Evolutionary conservation across 2,329 filamentous ascomycete species (phyloP).

Genomic region (Colletotrichum salicis): DNA sequence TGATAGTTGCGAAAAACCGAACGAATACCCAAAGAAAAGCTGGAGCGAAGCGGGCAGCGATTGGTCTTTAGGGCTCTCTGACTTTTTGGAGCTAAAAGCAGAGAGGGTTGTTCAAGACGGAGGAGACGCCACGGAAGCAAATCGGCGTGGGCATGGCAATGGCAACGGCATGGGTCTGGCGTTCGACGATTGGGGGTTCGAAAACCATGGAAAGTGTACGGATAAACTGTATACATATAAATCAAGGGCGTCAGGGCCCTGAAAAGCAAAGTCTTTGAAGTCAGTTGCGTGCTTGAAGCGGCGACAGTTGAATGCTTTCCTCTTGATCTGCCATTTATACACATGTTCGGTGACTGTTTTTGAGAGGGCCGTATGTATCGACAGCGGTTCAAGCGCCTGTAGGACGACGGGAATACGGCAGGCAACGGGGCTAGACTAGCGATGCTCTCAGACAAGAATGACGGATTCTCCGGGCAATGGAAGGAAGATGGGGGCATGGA

Average conservation of each 20-base stretch:
- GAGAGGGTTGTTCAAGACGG: background rate
- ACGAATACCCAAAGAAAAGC: background rate
- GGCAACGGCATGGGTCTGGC: constrained; percentile 18
- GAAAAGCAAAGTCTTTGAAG: background rate
- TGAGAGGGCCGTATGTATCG: too few relatives aligned
- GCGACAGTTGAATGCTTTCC: too few relatives aligned
- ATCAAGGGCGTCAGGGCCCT: background rate
- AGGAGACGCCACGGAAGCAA: background rate
- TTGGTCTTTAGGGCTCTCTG: background rate
- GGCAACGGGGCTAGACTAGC: background rate
- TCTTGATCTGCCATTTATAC: background rate
- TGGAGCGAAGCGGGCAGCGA: background rate
- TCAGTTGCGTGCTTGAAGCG: background rate
- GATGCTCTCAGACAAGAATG: background rate
- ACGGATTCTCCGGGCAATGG: background rate
- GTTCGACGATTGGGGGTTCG: constrained; percentile 13
- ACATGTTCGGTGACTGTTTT: background rate
- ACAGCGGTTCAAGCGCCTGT: too few relatives aligned
- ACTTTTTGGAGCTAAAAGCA: background rate
- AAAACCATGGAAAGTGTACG: constrained; percentile 6
- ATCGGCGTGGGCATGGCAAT: background rate
- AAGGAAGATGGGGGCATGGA: background rate
- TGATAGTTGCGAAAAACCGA: background rate
- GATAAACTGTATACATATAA: constrained; percentile 19
- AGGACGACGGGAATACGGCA: background rate